Percentiles rank a stretch among this genome's conserved stretches.
phyloP scores from a whole-genome alignment of 768 basidiomycete species.

The Galerina marginata region DNA sequence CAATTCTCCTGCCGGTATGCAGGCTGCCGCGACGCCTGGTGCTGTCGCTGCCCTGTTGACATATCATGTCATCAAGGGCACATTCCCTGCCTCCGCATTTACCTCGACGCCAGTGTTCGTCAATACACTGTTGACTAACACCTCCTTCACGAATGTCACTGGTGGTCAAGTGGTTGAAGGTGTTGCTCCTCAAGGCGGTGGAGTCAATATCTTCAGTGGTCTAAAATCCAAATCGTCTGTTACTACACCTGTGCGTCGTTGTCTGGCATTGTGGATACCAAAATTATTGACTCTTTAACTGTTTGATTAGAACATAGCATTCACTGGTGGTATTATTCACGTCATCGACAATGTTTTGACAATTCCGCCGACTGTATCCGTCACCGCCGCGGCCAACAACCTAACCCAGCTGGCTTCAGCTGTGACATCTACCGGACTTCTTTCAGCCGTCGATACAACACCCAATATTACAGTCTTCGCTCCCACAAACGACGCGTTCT shows the following conservation, averaged over 20 bases:
- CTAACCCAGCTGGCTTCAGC: conserved; percentile 8
- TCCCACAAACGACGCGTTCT: conserved; percentile 7
- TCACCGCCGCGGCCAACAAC: conserved; percentile 5
- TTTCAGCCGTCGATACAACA: neutral
- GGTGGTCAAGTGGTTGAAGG: conserved; percentile 12
- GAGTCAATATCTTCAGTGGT: conserved; percentile 11
- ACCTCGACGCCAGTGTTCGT: conserved; percentile 11
- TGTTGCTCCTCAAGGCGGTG: conserved; percentile 4
- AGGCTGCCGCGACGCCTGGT: neutral
- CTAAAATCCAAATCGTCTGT: conserved; percentile 10
- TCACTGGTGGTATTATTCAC: conserved; percentile 9
- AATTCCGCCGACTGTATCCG: conserved; percentile 7
- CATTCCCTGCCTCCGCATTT: conserved; percentile 8
- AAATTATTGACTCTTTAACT: neutral
- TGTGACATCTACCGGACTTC: neutral
- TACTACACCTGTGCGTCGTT: conserved; percentile 5
- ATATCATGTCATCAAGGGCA: conserved; percentile 8
- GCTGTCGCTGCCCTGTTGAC: conserved; percentile 11
- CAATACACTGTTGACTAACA: conserved; percentile 8
- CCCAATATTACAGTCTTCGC: conserved; percentile 15
- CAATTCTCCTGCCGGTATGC: conserved; percentile 2
- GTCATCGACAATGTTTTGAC: conserved; percentile 10
- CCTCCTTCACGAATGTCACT: conserved; percentile 9
- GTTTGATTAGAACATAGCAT: neutral
- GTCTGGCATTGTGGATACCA: neutral